Percentiles rank a stretch among this genome's conserved stretches.
Conservation (phyloP, 164 flowering plant genomes). For the Amborella trichopoda region DNA sequence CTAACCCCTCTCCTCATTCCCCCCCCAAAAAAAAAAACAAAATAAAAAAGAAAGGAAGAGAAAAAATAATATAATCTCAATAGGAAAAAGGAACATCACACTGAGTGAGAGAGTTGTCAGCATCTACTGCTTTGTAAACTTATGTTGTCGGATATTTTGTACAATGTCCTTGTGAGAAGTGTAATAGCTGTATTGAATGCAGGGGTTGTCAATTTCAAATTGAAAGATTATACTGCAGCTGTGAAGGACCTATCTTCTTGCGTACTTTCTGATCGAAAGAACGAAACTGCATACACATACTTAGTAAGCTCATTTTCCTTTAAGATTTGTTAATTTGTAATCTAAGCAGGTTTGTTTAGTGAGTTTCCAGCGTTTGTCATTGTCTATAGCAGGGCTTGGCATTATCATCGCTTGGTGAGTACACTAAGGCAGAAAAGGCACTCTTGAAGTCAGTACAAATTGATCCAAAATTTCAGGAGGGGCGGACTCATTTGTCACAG, state of each 20-base stretch:
- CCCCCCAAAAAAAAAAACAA: too few relatives aligned
- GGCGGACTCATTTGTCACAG: slow-evolving; percentile 83
- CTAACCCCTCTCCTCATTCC: too few relatives aligned
- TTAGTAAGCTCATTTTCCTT: slow-evolving; percentile 36
- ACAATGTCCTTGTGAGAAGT: too few relatives aligned
- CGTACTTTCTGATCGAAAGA: slow-evolving; percentile 57
- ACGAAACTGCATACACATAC: slow-evolving; percentile 81
- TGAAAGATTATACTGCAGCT: slow-evolving; percentile 76
- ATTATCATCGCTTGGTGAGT: slow-evolving; percentile 77
- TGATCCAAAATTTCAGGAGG: slow-evolving; percentile 72
- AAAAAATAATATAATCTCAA: too few relatives aligned
- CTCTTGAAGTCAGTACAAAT: slow-evolving; percentile 67
- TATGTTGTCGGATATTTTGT: too few relatives aligned
- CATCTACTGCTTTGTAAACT: too few relatives aligned
- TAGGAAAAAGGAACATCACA: too few relatives aligned
- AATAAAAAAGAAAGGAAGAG: too few relatives aligned
- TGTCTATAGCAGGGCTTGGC: slow-evolving; percentile 60
- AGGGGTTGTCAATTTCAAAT: slow-evolving; percentile 91
- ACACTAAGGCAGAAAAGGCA: slow-evolving; percentile 73
- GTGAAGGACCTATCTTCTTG: slow-evolving; percentile 72
- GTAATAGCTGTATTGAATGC: too few relatives aligned
- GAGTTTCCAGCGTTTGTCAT: too few relatives aligned
- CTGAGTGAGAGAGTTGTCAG: too few relatives aligned
- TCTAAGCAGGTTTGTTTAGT: not conserved
- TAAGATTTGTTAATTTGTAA: slow-evolving; percentile 1